Conservation (phyloP, 1,284 basidiomycete species). For the Afroboletus lepidellus region DNA sequence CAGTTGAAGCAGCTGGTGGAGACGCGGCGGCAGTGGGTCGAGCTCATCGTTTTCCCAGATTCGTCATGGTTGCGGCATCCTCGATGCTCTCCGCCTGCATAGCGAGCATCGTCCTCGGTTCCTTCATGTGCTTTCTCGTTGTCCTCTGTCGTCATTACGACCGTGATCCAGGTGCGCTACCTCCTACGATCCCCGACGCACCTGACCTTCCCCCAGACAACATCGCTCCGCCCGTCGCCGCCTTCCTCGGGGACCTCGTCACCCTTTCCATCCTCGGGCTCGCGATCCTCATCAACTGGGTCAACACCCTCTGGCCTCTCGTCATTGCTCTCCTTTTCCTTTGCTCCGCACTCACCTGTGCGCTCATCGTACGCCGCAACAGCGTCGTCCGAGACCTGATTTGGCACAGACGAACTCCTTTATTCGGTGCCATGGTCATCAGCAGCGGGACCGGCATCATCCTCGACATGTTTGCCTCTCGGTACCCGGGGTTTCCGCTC, state of each 20-base stretch:
- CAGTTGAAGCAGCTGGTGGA: slow-evolving; percentile 68
- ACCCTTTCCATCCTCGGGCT: slow-evolving; percentile 79
- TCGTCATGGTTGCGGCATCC: slow-evolving; percentile 85
- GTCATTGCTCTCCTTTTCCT: slow-evolving; percentile 60
- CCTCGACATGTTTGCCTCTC: slow-evolving; percentile 84
- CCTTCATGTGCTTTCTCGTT: slow-evolving; percentile 89
- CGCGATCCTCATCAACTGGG: slow-evolving; percentile 60
- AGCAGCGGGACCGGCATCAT: slow-evolving; percentile 90
- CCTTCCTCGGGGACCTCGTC: slow-evolving; percentile 90
- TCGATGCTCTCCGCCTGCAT: slow-evolving; percentile 87
- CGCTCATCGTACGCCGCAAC: slow-evolving; percentile 63
- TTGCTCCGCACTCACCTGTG: slow-evolving; percentile 52
- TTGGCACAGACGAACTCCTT: slow-evolving; percentile 84
- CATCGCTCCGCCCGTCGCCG: slow-evolving; percentile 91
- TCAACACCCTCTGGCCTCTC: slow-evolving; percentile 66
- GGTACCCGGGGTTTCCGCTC: slow-evolving; percentile 86
- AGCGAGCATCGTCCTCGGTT: slow-evolving; percentile 80
- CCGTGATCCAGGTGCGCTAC: slow-evolving; percentile 79
- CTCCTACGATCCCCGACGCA: background rate
- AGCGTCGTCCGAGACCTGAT: slow-evolving; percentile 68
- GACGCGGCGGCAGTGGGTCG: slow-evolving; percentile 74
- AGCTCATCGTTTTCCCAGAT: slow-evolving; percentile 42
- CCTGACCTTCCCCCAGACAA: slow-evolving; percentile 62
- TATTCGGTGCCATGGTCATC: slow-evolving; percentile 91
- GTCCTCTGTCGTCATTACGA: slow-evolving; percentile 75